These are phyloP conservation scores for Neurospora sp. DNA, from an alignment of 495 filamentous ascomycete genomes.

Conservation along the genomic window DNA sequence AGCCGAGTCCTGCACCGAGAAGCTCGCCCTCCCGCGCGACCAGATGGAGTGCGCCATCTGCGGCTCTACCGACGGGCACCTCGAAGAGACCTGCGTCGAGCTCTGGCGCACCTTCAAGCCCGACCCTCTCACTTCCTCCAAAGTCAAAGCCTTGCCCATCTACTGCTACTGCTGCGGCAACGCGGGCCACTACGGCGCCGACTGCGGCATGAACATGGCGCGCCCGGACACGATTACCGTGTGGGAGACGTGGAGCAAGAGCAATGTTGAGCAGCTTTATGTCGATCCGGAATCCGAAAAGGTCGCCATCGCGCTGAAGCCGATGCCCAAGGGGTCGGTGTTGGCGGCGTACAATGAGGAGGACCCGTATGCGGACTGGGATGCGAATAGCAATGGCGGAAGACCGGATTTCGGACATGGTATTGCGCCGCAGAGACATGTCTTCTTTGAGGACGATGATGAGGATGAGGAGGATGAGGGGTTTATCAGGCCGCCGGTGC, in stretches of 20 bases:
- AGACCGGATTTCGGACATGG: conserved; percentile 28
- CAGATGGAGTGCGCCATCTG: conserved; percentile 29
- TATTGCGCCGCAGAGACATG: conserved; percentile 26
- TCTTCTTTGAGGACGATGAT: conserved; percentile 28
- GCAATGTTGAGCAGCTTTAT: conserved; percentile 21
- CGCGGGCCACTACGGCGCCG: conserved; percentile 26
- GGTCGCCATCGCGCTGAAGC: conserved; percentile 16
- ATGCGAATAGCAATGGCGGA: neutral
- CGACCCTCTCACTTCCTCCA: conserved; percentile 10
- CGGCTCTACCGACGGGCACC: conserved; percentile 15
- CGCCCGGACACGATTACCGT: neutral
- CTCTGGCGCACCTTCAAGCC: conserved; percentile 29
- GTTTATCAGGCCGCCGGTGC: conserved; percentile 27
- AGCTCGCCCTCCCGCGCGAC: conserved; percentile 21
- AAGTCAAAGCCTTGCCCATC: conserved; percentile 26
- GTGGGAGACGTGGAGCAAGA: conserved; percentile 25
- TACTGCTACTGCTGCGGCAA: conserved; percentile 34
- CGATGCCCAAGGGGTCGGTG: neutral
- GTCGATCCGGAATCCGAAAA: conserved; percentile 23
- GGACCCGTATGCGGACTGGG: neutral
- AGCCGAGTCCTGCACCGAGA: conserved; percentile 20
- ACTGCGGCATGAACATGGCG: conserved; percentile 18
- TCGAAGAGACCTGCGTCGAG: conserved; percentile 22
- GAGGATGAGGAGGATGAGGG: conserved; percentile 34
- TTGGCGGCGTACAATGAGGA: neutral